These are phyloP conservation scores for Calcarisporium arbuscula DNA, from an alignment of 2,329 filamentous ascomycete genomes.

Conservation along the genomic window DNA sequence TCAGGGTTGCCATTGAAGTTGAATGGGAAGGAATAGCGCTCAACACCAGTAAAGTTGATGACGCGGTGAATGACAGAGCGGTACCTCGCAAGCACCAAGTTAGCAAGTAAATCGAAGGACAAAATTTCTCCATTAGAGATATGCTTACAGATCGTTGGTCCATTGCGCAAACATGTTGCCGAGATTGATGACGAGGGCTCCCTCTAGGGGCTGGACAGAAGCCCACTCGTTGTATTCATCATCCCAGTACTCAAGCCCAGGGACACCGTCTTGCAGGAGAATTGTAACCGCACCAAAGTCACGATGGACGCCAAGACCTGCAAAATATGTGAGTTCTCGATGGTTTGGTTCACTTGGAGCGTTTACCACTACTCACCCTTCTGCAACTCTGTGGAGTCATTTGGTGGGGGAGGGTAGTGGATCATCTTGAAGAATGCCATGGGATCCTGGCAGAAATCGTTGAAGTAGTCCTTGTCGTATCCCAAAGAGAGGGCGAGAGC, in stretches of 20 bases:
- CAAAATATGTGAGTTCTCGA: not conserved
- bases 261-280: not conserved
- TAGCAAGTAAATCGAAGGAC: too few species aligned
- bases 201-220: slow-evolving; percentile 3
- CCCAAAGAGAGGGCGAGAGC: slow-evolving; percentile 3
- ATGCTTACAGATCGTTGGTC: slow-evolving; percentile 11
- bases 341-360: too few species aligned
- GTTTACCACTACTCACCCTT: not conserved
- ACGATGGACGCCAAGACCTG: not conserved
- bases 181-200: slow-evolving; percentile 8
- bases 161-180: slow-evolving; percentile 6
- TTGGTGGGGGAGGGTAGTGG: not conserved
- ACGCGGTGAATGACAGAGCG: slow-evolving; percentile 7
- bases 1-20: slow-evolving; percentile 5
- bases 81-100: too few species aligned
- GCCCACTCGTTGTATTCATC: too few species aligned
- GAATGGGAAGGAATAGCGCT: slow-evolving; percentile 5
- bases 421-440: not conserved
- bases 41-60: slow-evolving; percentile 4
- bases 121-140: too few species aligned
- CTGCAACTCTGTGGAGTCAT: not conserved
- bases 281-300: not conserved
- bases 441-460: slow-evolving; percentile 2
- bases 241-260: not conserved
- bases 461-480: slow-evolving; percentile 3